Evolutionary conservation across 352 stramenopile genomes (phyloP), one percentile per base, ranked within the genome.

Genomic region (Phytopythium ostracodes): DNA sequence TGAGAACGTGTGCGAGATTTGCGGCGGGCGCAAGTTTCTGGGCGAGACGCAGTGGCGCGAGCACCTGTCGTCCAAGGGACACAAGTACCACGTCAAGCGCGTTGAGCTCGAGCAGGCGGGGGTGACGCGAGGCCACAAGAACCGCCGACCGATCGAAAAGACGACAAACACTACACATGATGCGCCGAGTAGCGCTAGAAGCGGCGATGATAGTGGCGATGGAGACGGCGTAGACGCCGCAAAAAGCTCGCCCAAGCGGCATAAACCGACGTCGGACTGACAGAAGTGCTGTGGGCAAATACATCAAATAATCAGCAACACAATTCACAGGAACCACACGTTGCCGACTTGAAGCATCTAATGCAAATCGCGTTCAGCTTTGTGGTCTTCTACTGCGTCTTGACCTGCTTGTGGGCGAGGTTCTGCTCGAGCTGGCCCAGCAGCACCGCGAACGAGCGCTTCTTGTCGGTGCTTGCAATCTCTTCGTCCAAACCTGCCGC

Each of bases 71-170:
- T 94, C 86, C 38, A 94, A 94, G 53, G 79, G 83, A 12, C 86
- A 94, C 71, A 84, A 84, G 46, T 92, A 79, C 43, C 81, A 94
- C 70, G n/a, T 92, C 51, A 91, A 89, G 51, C 76, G 85, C 3
- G 50, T 91, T 18, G 70, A 85, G 50, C 75, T 89, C 20, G 72
- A 89, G 55, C 84, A 75, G 56, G 60, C 44, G 25, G 57, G 49
- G 0, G 31, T 25, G n/a, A 29, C 42, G 29, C 35, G 36, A 1
- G 43, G 31, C 2, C 35, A 57, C 31, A 75, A 71, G 58, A 64
- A 35, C 22, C 50, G 60, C 20, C 42, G 44, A 11, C 38, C 51
- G 14, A 72, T 42, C 58, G 55, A 67, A 56, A 53, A 61, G 62
- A 71, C 17, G n/a, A 38, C 22, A 11, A 25, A 27, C 8, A 9